Evolutionary conservation across 805 yeast species (phyloP), one percentile per base, ranked within the genome.

Genomic region (Wickerhamomyces xylosicus): DNA sequence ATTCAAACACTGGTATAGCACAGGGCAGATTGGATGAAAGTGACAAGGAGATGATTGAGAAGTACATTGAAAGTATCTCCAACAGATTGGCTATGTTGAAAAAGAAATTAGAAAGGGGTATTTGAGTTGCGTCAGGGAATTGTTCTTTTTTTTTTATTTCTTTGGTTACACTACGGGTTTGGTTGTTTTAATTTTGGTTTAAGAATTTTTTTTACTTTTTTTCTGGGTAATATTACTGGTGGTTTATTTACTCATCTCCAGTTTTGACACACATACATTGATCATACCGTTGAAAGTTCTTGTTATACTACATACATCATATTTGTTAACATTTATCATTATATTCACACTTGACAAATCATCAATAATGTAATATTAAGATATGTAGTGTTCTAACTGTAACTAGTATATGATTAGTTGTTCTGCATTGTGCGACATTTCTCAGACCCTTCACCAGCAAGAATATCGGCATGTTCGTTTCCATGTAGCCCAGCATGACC

Each of bases 11-110:
- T 8, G 29, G 29, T 13, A 33, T 31, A 10, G 29, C 38, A 5
- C 35, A 38, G 19, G 58, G 53, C 29, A 69, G 58, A 43, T 64
- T 89, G 42, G 94, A 85, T 52, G 71, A 66, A 4, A 85, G 79
- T 37, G 97, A 90, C 57, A 64, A 64, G 37, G 72, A 68, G 34
- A 80, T 84, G 59, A 85, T 90, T 37, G 85, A 81, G 55, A 77
- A 77, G 58, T 85, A 89, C 53, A 80, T 87, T 47, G 73, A 74
- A 40, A 81, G 94, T 57, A 86, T 90, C 46, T 85, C 90, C 14
- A 80, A 77, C 48, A 68, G 97, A 45, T 66, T 90, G 48, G 69
- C 74, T n/a, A 76, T 80, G 10, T 67, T 89, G 53, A 72, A 80
- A 56, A 68, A 66, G 52, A 85, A 80, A 66, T 53, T 80, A 38